Evolutionary conservation across 441 rosid species (phyloP).

Genomic region (Jatropha podagrica): DNA sequence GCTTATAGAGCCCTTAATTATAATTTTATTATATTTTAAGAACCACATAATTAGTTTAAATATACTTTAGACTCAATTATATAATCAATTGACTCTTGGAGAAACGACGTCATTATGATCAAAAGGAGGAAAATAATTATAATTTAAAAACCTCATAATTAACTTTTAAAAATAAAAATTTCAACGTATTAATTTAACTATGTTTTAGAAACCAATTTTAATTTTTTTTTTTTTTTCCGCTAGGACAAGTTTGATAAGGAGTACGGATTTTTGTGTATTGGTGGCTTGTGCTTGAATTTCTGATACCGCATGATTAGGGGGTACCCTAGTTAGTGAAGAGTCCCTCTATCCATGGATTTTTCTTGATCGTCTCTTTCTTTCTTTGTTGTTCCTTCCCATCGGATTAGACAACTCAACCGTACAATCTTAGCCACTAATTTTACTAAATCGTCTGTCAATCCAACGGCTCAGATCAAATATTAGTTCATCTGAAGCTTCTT

Average conservation of each 20-base stretch:
- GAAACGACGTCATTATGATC: too few relatives aligned
- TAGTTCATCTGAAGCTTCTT: background rate
- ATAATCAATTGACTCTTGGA: too few relatives aligned
- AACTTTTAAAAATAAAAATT: too few relatives aligned
- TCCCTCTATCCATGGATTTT: constrained; percentile 30
- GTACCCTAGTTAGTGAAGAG: constrained; percentile 19
- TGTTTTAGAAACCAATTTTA: too few relatives aligned
- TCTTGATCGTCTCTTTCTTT: constrained; percentile 14
- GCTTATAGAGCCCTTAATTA: too few relatives aligned
- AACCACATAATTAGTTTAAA: too few relatives aligned
- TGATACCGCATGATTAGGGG: constrained; percentile 3
- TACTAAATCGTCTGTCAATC: background rate
- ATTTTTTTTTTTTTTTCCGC: too few relatives aligned
- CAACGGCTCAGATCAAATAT: background rate
- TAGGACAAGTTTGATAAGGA: background rate
- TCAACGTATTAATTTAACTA: too few relatives aligned
- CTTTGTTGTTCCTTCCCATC: constrained; percentile 7
- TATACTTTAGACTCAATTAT: too few relatives aligned
- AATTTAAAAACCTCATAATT: too few relatives aligned
- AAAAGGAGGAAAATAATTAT: too few relatives aligned
- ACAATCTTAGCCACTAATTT: background rate
- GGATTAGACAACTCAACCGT: constrained; percentile 24
- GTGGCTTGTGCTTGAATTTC: background rate
- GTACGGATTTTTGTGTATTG: background rate
- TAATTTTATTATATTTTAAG: too few relatives aligned